Conservation (phyloP, 371 early-diverging fungal species). For the Umbelopsis sp. region DNA sequence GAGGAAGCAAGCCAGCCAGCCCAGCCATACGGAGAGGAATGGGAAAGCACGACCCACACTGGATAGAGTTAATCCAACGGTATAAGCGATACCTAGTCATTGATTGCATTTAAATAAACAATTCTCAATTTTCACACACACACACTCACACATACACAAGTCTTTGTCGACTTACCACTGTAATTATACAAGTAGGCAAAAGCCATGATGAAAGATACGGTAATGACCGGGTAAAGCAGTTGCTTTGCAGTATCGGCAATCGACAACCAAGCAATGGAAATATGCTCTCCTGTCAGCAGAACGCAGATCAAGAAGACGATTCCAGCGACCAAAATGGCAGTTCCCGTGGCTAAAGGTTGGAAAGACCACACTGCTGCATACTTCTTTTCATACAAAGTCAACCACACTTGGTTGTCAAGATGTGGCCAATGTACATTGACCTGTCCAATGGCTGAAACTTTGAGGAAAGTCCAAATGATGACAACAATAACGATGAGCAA, state of each 20-base stretch:
- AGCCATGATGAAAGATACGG: slow-evolving; percentile 53
- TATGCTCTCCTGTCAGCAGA: slow-evolving; percentile 35
- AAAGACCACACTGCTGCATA: slow-evolving; percentile 54
- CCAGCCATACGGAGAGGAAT: slow-evolving; percentile 55
- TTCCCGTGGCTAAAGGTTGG: slow-evolving; percentile 56
- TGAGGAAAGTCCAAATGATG: slow-evolving; percentile 52
- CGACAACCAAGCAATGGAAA: slow-evolving; percentile 32
- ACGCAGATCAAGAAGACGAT: slow-evolving; percentile 40
- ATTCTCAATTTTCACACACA: not conserved
- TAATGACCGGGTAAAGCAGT: slow-evolving; percentile 41
- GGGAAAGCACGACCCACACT: slow-evolving; percentile 54
- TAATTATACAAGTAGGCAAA: slow-evolving; percentile 57
- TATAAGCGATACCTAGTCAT: slow-evolving; percentile 46
- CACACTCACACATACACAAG: not conserved
- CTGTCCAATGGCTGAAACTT: slow-evolving; percentile 34
- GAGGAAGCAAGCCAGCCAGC: slow-evolving; percentile 56
- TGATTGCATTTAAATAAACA: too few species aligned
- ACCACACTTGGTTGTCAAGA: slow-evolving; percentile 40
- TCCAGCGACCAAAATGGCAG: slow-evolving; percentile 41
- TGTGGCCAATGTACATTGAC: slow-evolving; percentile 43
- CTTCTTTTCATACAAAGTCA: slow-evolving; percentile 44
- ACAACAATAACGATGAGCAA: slow-evolving; percentile 45
- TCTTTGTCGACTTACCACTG: slow-evolving; percentile 25
- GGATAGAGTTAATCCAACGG: slow-evolving; percentile 50
- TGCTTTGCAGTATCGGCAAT: slow-evolving; percentile 37